These are phyloP conservation scores for Orbilia javanica DNA, from an alignment of 2,329 filamentous ascomycete genomes.

Conservation along the genomic window DNA sequence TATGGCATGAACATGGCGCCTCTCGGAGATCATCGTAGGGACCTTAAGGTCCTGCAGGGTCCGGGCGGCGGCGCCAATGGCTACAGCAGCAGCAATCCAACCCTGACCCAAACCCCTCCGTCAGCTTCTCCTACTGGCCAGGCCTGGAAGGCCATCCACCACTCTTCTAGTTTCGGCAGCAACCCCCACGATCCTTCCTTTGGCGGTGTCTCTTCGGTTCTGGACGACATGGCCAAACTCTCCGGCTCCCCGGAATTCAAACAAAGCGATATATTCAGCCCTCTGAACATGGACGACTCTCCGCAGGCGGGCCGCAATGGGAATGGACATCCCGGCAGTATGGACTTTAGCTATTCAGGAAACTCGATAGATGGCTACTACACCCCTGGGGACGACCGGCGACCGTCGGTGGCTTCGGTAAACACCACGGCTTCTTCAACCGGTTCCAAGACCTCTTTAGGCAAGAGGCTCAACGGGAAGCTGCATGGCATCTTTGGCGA, in stretches of 20 bases:
- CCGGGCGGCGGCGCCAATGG: conserved; percentile 34
- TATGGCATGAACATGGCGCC: conserved; percentile 56
- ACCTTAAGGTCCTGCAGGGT: conserved; percentile 56
- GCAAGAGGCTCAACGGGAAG: conserved; percentile 80
- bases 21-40: conserved; percentile 53
- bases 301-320: conserved; percentile 40
- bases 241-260: conserved; percentile 51
- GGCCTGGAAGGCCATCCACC: conserved; percentile 45
- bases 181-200: conserved; percentile 41
- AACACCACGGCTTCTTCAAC: conserved; percentile 84
- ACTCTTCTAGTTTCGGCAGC: conserved; percentile 51
- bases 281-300: conserved; percentile 50
- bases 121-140: conserved; percentile 56
- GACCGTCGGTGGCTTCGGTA: conserved; percentile 89
- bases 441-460: conserved; percentile 80
- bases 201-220: conserved; percentile 42
- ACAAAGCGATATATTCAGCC: conserved; percentile 45
- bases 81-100: conserved; percentile 55
- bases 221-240: conserved; percentile 50
- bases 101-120: conserved; percentile 54
- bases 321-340: conserved; percentile 24
- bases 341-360: conserved; percentile 48
- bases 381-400: conserved; percentile 73
- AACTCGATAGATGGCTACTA: conserved; percentile 61
- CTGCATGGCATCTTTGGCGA: conserved; percentile 93